Evolutionary conservation across 371 early-diverging fungal species (phyloP).

Genomic region (Nosema muscidifuracis): DNA sequence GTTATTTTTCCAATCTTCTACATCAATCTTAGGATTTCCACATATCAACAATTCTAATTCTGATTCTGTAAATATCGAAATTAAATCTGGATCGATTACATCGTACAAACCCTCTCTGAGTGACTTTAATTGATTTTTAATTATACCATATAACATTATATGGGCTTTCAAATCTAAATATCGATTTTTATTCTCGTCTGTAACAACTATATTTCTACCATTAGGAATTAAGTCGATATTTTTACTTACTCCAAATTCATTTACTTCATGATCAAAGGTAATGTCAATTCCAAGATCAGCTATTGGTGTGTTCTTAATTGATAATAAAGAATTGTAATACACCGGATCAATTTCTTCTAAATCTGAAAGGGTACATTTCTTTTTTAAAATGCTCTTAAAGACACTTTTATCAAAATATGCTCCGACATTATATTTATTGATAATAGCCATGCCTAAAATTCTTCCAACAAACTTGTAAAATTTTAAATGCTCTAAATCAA

Average conservation of each 20-base stretch:
- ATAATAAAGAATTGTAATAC: slow-evolving; percentile 85
- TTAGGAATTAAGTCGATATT: slow-evolving; percentile 76
- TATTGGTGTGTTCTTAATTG: slow-evolving; percentile 90
- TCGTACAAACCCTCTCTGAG: slow-evolving; percentile 90
- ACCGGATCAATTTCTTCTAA: slow-evolving; percentile 90
- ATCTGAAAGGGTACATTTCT: slow-evolving; percentile 82
- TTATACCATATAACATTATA: slow-evolving; percentile 74
- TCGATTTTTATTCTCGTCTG: slow-evolving; percentile 87
- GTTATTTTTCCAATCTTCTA: slow-evolving; percentile 96
- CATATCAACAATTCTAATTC: slow-evolving; percentile 92
- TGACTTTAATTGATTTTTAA: slow-evolving; percentile 80
- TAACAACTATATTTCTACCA: slow-evolving; percentile 80
- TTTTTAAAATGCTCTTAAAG: slow-evolving; percentile 86
- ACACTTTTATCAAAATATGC: slow-evolving; percentile 90
- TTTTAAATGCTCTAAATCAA: slow-evolving; percentile 83
- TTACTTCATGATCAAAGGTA: slow-evolving; percentile 81
- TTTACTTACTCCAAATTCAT: slow-evolving; percentile 78
- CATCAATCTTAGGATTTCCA: slow-evolving; percentile 89
- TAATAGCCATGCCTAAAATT: slow-evolving; percentile 92
- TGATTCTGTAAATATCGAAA: slow-evolving; percentile 90
- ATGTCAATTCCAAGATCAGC: slow-evolving; percentile 82
- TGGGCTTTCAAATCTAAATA: slow-evolving; percentile 81
- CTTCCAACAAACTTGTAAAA: slow-evolving; percentile 96
- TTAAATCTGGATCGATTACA: slow-evolving; percentile 75
- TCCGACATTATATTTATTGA: slow-evolving; percentile 81